Evolutionary conservation across 495 filamentous ascomycete species (phyloP).

Genomic region (Aspergillus saccharolyticus): DNA sequence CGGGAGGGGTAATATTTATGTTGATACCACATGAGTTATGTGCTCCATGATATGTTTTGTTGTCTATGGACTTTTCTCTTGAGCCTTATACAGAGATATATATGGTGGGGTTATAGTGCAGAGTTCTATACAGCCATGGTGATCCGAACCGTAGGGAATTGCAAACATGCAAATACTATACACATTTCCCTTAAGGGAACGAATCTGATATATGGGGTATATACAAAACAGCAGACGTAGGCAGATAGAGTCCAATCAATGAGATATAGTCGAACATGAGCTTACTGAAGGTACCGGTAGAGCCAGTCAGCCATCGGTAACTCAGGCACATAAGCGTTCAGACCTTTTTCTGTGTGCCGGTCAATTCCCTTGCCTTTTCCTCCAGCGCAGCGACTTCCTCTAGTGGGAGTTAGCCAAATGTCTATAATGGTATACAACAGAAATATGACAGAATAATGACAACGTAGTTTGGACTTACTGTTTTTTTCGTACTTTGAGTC

Average conservation of each 20-base stretch:
- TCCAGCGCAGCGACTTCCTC: slow-evolving; percentile 41
- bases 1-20: not conserved
- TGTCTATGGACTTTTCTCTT: not conserved
- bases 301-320: not conserved
- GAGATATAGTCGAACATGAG: not conserved
- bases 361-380: slow-evolving; percentile 38
- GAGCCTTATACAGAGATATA: too few species aligned
- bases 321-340: not conserved
- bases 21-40: not conserved
- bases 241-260: not conserved
- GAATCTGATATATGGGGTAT: not conserved
- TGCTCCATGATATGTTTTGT: not conserved
- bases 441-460: not conserved
- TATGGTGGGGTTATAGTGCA: not conserved
- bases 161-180: not conserved
- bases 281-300: not conserved
- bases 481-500: slow-evolving; percentile 61
- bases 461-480: slow-evolving; percentile 29
- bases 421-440: not conserved
- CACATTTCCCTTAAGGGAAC: not conserved
- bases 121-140: not conserved
- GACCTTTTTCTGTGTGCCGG: slow-evolving; percentile 25
- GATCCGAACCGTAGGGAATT: too few species aligned
- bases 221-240: not conserved
- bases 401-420: slow-evolving; percentile 15